These are phyloP conservation scores for Fusarium graminum DNA, from an alignment of 2,329 filamentous ascomycete genomes.

Conservation along the genomic window DNA sequence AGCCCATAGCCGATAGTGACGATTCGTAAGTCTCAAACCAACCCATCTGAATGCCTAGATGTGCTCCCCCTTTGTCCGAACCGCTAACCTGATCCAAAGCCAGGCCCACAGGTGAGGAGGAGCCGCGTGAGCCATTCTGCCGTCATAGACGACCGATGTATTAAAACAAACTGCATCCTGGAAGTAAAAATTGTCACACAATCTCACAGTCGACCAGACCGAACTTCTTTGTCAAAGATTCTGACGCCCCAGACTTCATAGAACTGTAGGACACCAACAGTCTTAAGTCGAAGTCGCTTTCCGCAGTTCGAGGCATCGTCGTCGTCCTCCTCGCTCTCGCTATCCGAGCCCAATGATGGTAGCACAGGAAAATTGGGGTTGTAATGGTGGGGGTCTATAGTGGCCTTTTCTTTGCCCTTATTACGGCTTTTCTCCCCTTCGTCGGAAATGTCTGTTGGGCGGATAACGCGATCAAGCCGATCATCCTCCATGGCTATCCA, in stretches of 20 bases:
- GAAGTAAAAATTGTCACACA: not conserved
- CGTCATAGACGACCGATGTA: slow-evolving; percentile 2
- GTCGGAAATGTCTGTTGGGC: slow-evolving; percentile 53
- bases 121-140: slow-evolving; percentile 26
- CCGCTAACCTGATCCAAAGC: slow-evolving; percentile 17
- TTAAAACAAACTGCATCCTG: slow-evolving; percentile 17
- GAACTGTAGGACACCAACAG: slow-evolving; percentile 55
- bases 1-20: slow-evolving; percentile 13
- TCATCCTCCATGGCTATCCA: slow-evolving; percentile 69
- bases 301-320: slow-evolving; percentile 51
- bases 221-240: slow-evolving; percentile 71
- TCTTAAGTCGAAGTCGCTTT: slow-evolving; percentile 54
- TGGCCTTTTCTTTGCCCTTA: slow-evolving; percentile 55
- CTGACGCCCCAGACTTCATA: slow-evolving; percentile 62
- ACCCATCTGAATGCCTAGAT: not conserved
- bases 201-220: slow-evolving; percentile 52
- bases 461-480: slow-evolving; percentile 63
- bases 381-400: slow-evolving; percentile 23
- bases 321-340: slow-evolving; percentile 53
- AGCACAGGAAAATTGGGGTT: slow-evolving; percentile 48
- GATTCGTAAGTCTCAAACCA: slow-evolving; percentile 13
- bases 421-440: slow-evolving; percentile 48
- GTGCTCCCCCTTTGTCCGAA: slow-evolving; percentile 7
- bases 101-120: slow-evolving; percentile 7
- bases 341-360: slow-evolving; percentile 51